These are phyloP conservation scores for Stephanodiscus minutulus DNA, from an alignment of 108 stramenopile species.

Conservation along the genomic window DNA sequence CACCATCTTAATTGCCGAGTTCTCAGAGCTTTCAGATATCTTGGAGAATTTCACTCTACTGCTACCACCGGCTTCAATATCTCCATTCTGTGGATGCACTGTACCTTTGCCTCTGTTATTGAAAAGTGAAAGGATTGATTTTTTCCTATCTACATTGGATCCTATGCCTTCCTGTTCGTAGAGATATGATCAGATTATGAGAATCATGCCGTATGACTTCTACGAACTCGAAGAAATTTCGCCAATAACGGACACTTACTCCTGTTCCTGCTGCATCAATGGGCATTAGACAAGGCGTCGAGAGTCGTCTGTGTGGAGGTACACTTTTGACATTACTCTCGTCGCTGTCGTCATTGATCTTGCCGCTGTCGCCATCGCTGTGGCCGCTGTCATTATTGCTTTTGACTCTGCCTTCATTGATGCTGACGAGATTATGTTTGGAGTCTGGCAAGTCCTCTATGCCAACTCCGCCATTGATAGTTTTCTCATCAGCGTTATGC, in stretches of 20 bases:
- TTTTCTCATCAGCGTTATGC: not conserved
- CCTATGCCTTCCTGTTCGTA: not conserved
- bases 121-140: not conserved
- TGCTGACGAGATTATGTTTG: not conserved
- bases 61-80: conserved; percentile 30
- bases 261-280: not conserved
- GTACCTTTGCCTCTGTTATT: conserved; percentile 7
- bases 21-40: conserved; percentile 11
- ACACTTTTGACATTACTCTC: not conserved
- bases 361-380: not conserved
- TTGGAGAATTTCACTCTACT: conserved; percentile 20
- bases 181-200: not conserved
- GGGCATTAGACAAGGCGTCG: not conserved
- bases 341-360: not conserved
- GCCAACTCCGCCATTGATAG: not conserved
- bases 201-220: not conserved
- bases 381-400: not conserved
- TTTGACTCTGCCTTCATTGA: conserved; percentile 1
- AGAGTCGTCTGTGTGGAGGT: not conserved
- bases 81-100: conserved; percentile 26
- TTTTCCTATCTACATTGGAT: not conserved
- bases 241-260: not conserved
- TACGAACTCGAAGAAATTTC: not conserved
- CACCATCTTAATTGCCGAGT: conserved; percentile 30
- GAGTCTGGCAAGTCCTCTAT: not conserved